A percentile compares a stretch with the other conserved stretches of the same genome.
Conservation (phyloP, 2,329 filamentous ascomycete genomes). For the Fragosphaeria purpurea region DNA sequence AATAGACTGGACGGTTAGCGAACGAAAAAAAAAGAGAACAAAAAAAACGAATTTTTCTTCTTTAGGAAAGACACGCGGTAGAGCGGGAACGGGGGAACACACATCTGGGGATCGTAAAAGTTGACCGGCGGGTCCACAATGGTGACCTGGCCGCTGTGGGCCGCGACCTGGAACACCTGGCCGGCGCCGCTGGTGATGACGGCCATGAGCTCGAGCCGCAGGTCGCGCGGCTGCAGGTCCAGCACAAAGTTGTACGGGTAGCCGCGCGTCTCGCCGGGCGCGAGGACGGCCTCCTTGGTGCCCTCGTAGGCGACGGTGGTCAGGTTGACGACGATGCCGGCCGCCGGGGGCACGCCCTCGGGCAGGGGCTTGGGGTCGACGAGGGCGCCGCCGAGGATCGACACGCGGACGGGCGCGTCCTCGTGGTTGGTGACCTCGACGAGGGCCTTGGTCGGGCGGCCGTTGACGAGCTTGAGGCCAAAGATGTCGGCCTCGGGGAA, state of each 20-base stretch:
- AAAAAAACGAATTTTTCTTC: not conserved
- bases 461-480: slow-evolving; percentile 92
- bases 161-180: slow-evolving; percentile 63
- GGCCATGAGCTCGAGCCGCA: slow-evolving; percentile 66
- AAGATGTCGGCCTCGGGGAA: slow-evolving; percentile 72
- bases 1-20: slow-evolving; percentile 59
- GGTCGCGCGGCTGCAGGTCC: slow-evolving; percentile 87
- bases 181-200: slow-evolving; percentile 57
- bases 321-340: slow-evolving; percentile 70
- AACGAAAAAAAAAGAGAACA: slow-evolving; percentile 1
- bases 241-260: slow-evolving; percentile 77
- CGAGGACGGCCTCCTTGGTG: slow-evolving; percentile 48
- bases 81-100: slow-evolving; percentile 21
- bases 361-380: slow-evolving; percentile 44
- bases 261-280: slow-evolving; percentile 57
- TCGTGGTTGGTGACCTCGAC: slow-evolving; percentile 82
- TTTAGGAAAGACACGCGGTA: not conserved
- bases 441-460: slow-evolving; percentile 71
- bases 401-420: slow-evolving; percentile 60
- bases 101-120: slow-evolving; percentile 37
- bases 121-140: slow-evolving; percentile 46
- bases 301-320: slow-evolving; percentile 66
- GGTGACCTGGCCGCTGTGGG: slow-evolving; percentile 72
- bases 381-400: slow-evolving; percentile 68
- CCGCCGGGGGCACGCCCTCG: slow-evolving; percentile 34